Conservation (phyloP, 768 basidiomycete species). For the Suillus weaverae region DNA sequence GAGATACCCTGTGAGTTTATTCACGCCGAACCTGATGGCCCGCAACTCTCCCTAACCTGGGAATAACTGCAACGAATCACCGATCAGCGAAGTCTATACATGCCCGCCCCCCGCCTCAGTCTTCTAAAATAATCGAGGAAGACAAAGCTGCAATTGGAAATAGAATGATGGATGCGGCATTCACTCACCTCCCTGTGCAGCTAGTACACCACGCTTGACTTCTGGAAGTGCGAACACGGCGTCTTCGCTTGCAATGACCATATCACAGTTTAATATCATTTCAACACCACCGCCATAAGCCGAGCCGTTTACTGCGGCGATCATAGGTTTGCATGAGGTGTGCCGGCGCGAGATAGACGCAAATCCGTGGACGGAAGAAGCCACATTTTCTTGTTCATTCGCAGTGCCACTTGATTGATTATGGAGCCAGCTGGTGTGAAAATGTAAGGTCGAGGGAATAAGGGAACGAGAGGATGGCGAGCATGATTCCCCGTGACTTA, state of each 20-base stretch:
- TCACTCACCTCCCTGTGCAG: slow-evolving; percentile 64
- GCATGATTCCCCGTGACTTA: slow-evolving; percentile 33
- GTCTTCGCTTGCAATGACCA: slow-evolving; percentile 66
- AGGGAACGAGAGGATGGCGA: background rate
- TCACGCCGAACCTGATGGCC: slow-evolving; percentile 61
- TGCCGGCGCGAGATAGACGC: slow-evolving; percentile 70
- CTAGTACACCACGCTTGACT: slow-evolving; percentile 75
- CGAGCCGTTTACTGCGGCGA: slow-evolving; percentile 80
- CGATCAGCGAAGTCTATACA: slow-evolving; percentile 17
- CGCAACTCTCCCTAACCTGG: slow-evolving; percentile 59
- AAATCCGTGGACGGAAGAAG: slow-evolving; percentile 56
- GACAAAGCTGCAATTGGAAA: background rate
- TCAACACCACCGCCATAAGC: slow-evolving; percentile 69
- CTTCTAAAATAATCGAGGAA: slow-evolving; percentile 4
- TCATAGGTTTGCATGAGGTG: slow-evolving; percentile 64
- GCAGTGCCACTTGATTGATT: slow-evolving; percentile 44
- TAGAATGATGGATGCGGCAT: slow-evolving; percentile 2
- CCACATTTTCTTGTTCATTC: slow-evolving; percentile 45
- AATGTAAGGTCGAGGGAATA: background rate
- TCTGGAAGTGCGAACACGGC: slow-evolving; percentile 76
- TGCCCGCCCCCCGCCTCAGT: slow-evolving; percentile 4
- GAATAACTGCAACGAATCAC: slow-evolving; percentile 51
- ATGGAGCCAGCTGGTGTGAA: slow-evolving; percentile 54
- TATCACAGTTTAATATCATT: slow-evolving; percentile 72
- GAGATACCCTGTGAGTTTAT: slow-evolving; percentile 12